A percentile compares a stretch with the other conserved stretches of the same genome.
phyloP scores from a whole-genome alignment of 75 land plant genomes.

The Picea sitchensis region DNA sequence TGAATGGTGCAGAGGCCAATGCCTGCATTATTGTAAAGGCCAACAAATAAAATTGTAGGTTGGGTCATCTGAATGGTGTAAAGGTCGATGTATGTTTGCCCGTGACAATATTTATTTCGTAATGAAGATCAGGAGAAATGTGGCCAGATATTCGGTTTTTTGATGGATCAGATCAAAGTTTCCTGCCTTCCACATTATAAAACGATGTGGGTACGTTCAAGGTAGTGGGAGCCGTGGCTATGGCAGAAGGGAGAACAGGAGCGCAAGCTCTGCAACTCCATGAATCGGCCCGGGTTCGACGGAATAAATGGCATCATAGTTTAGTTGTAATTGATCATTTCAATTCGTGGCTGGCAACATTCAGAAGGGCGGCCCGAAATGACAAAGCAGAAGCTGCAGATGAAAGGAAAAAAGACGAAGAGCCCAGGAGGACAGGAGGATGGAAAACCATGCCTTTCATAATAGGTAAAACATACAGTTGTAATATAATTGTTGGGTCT shows the following conservation, averaged over 20 bases:
- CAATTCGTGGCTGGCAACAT: slow-evolving; percentile 3
- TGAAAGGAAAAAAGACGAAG: not conserved
- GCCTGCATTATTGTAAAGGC: no score
- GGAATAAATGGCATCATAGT: not conserved
- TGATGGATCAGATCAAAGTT: no score
- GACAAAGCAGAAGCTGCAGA: not conserved
- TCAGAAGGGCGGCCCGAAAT: not conserved
- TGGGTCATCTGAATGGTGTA: no score
- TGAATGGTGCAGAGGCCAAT: no score
- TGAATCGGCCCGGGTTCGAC: no score
- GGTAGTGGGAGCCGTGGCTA: not conserved
- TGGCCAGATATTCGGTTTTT: no score
- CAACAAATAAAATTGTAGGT: no score
- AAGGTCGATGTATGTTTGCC: no score
- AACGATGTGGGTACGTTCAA: not conserved
- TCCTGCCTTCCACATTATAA: no score
- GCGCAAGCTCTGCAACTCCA: not conserved
- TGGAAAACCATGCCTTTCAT: slow-evolving; percentile 61
- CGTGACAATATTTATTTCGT: no score
- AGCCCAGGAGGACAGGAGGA: slow-evolving; percentile 15
- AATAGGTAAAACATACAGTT: slow-evolving; percentile 26
- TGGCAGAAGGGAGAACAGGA: not conserved
- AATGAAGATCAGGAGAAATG: no score
- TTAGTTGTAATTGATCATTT: not conserved
- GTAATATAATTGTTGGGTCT: not conserved